Percentiles rank a stretch among this genome's conserved stretches.
These are phyloP conservation scores for Colletotrichum liaoningense DNA, from an alignment of 2,329 filamentous ascomycete species.

Conservation along the genomic window DNA sequence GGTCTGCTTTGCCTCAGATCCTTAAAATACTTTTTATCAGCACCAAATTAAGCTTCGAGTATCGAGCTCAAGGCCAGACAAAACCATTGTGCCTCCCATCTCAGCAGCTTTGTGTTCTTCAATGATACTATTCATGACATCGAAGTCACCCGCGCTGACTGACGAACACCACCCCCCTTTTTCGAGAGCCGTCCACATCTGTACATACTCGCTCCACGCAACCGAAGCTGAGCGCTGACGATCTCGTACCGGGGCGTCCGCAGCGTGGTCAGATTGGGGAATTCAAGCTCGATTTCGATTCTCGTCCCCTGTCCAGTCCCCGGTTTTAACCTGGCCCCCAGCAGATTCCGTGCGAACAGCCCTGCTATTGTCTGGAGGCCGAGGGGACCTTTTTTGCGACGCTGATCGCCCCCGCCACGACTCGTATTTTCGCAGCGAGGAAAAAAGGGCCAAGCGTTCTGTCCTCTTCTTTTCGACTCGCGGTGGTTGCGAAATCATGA, in stretches of 20 bases:
- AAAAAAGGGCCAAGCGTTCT: neutral
- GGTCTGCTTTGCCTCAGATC: neutral
- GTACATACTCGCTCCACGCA: neutral
- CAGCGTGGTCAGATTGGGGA: neutral
- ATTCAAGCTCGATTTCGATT: neutral
- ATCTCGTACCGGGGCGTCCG: neutral
- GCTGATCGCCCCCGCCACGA: constrained; percentile 18
- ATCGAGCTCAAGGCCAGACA: neutral
- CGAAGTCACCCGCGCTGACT: neutral
- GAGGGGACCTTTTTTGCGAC: neutral
- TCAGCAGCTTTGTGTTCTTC: too few relatives aligned
- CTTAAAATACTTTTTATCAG: neutral
- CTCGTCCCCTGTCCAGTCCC: neutral
- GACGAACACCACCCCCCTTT: too few relatives aligned
- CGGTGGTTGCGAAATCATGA: constrained; percentile 14
- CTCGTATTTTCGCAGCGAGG: constrained; percentile 4
- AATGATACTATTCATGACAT: neutral
- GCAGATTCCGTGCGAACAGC: constrained; percentile 11
- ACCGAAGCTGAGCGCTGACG: neutral
- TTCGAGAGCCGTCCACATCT: neutral
- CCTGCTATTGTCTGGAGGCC: neutral
- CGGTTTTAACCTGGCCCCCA: constrained; percentile 1
- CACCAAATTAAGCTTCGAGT: neutral
- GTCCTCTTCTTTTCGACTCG: constrained; percentile 1
- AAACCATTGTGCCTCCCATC: neutral